Conservation (phyloP, 2,329 filamentous ascomycete genomes). For the Ophiostoma himal-ulmi region DNA sequence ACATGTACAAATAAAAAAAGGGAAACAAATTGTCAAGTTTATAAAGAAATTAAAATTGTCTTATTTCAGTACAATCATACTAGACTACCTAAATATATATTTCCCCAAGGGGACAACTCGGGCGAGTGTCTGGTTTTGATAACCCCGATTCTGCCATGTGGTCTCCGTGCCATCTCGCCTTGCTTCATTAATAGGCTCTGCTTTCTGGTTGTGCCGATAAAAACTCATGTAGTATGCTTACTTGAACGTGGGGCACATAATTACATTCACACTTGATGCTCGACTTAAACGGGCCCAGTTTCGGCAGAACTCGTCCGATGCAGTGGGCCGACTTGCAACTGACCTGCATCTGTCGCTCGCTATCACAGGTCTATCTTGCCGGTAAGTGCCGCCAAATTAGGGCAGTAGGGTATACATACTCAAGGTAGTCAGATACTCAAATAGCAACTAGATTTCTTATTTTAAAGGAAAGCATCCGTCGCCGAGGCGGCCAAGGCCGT, state of each 20-base stretch:
- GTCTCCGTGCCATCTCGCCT: background rate
- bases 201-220: background rate
- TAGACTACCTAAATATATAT: background rate
- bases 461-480: background rate
- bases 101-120: background rate
- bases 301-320: conserved; percentile 25
- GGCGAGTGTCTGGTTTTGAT: background rate
- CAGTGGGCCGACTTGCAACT: conserved; percentile 2
- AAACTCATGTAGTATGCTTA: background rate
- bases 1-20: too few species aligned
- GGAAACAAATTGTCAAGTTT: too few species aligned
- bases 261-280: background rate
- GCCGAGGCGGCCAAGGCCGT: background rate
- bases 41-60: too few species aligned
- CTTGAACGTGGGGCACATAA: background rate
- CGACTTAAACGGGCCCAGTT: conserved; percentile 1
- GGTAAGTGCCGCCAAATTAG: background rate
- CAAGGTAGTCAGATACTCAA: background rate
- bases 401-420: background rate
- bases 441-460: background rate
- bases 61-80: too few species aligned
- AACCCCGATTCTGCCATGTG: background rate
- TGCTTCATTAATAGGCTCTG: background rate
- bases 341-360: background rate
- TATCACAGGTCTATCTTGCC: conserved; percentile 6